Base-by-base conservation (phyloP, 331 rosid species). In the Cucumis variabilis region DNA sequence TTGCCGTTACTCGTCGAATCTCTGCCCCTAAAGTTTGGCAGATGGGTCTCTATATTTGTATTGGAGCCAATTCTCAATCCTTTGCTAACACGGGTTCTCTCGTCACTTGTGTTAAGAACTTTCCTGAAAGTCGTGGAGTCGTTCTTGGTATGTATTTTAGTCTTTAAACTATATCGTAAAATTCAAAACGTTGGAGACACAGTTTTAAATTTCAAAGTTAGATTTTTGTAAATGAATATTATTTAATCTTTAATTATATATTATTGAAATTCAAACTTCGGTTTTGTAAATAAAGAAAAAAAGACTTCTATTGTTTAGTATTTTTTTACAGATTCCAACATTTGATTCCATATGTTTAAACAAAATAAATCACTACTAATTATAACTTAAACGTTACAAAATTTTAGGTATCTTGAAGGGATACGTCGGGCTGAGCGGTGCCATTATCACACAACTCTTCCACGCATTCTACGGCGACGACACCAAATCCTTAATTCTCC, bases 11-110 rank as follows among this genome's bases (percentile, higher is more conserved):
- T 19, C 14, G 17, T 13, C 85, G 70, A 53, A 87, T 91, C 75
- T 67, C 90, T 0, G 84, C 55, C 0, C 94, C 94, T 5, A 72
- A 90, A 46, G 90, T 92, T 6, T 92, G 93, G 94, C 93, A 90
- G 10, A 91, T 92, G 94, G 91, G 94, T 66, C 9, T 88, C 51
- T 92, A 92, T 85, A 92, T 92, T 83, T 92, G 94, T 24, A 69
- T 92, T 5, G 94, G 94, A 5, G 93, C 94, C 5, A 92, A 91
- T 14, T 92, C 94, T 3, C 94, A 92, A 51, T 90, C 94, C 9
- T 92, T 92, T 27, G 91, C 92, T 12, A 92, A 92, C 27, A 92
- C 94, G 0, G 93, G 93, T 2, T 68, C 94, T 0, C 91, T 92
- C 1, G 93, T 92, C 51, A 89, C 94, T 0, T 89, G 92, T 15